Percentiles rank a stretch among this genome's conserved stretches.
These are phyloP conservation scores for Abortiporus biennis DNA, from an alignment of 1,284 basidiomycete species.

Conservation along the genomic window DNA sequence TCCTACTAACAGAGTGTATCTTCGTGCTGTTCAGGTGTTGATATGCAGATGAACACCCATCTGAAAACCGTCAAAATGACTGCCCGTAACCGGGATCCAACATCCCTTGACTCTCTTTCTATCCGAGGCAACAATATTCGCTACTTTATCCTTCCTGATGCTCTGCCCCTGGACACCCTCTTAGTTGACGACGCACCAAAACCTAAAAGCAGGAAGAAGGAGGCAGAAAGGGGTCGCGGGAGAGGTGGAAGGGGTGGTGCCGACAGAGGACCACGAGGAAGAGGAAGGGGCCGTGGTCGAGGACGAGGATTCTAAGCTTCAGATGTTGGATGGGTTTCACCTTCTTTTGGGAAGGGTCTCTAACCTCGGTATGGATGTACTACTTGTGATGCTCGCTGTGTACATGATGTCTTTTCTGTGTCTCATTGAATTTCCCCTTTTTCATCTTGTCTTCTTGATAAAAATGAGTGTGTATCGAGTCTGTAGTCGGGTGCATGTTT, in stretches of 20 bases:
- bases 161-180: conserved; percentile 92
- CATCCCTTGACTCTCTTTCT: conserved; percentile 80
- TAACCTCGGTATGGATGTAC: no score
- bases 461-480: no score
- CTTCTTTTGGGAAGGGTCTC: no score
- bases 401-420: no score
- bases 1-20: no score
- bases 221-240: conserved; percentile 61
- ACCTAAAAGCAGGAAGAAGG: conserved; percentile 85
- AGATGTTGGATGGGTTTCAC: no score
- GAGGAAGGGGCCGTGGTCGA: conserved; percentile 16
- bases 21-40: conserved; percentile 57
- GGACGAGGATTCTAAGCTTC: conserved; percentile 21
- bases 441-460: no score
- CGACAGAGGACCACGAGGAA: conserved; percentile 35
- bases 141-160: conserved; percentile 94
- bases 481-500: no score
- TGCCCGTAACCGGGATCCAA: conserved; percentile 79
- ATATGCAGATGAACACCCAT: conserved; percentile 98
- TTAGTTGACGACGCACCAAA: conserved; percentile 97
- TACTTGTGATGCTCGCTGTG: no score
- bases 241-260: conserved; percentile 44
- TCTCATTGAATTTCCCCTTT: no score
- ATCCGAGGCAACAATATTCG: conserved; percentile 93
- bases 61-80: conserved; percentile 98